These are phyloP conservation scores for Limtongia smithiae DNA, from an alignment of 805 yeast species.

Conservation along the genomic window DNA sequence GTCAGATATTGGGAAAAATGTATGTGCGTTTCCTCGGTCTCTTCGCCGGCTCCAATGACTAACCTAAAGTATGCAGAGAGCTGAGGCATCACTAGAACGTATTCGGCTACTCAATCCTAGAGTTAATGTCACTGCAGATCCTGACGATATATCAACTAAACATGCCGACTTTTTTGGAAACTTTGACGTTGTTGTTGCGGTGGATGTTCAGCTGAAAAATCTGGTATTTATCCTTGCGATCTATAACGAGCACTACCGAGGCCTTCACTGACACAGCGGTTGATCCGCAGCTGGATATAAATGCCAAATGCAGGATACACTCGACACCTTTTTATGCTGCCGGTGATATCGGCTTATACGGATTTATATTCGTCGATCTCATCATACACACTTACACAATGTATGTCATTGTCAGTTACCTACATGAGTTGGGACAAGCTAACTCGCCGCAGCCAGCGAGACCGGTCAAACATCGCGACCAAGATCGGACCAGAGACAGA, in stretches of 20 bases:
- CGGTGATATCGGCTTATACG: constrained; percentile 75
- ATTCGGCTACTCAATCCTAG: constrained; percentile 77
- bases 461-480: constrained; percentile 49
- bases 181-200: constrained; percentile 72
- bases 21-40: background rate
- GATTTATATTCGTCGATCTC: constrained; percentile 76
- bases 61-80: constrained; percentile 37
- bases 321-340: constrained; percentile 65
- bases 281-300: constrained; percentile 40
- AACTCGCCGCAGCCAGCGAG: constrained; percentile 43
- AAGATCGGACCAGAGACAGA: constrained; percentile 48
- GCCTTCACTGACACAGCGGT: background rate
- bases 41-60: background rate
- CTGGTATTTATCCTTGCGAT: constrained; percentile 31
- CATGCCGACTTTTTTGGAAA: constrained; percentile 43
- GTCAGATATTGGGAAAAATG: constrained; percentile 50
- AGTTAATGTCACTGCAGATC: constrained; percentile 52
- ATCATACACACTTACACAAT: constrained; percentile 50
- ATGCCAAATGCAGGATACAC: constrained; percentile 52
- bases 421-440: constrained; percentile 30
- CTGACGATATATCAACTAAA: constrained; percentile 34
- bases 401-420: constrained; percentile 17
- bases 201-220: constrained; percentile 51
- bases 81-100: constrained; percentile 51
- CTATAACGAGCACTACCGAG: background rate